A percentile compares a stretch with the other conserved stretches of the same genome.
Evolutionary conservation across 176 grass and related monocot genomes (phyloP).

Genomic region (Puya raimondii): DNA sequence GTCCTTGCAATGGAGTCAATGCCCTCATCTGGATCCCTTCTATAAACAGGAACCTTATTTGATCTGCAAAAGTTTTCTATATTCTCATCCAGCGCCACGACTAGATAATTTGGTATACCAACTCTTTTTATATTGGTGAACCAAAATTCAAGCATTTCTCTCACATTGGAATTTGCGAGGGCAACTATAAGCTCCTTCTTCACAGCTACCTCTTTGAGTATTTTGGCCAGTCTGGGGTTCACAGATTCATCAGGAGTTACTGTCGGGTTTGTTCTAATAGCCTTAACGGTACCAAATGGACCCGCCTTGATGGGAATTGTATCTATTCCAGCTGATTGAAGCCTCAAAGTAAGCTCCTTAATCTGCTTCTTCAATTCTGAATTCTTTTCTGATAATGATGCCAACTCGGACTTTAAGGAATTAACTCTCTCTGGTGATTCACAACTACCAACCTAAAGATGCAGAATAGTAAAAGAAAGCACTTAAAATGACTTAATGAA

Average conservation of each 20-base stretch:
- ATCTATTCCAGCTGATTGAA: conserved; percentile 60
- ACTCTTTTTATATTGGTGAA: conserved; percentile 80
- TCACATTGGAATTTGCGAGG: conserved; percentile 93
- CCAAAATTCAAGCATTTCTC: conserved; percentile 71
- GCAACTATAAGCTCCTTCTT: conserved; percentile 83
- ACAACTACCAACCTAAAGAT: conserved; percentile 46
- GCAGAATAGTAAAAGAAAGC: conserved; percentile 16
- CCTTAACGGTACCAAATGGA: conserved; percentile 88
- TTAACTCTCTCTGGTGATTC: conserved; percentile 34
- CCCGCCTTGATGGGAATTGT: conserved; percentile 46
- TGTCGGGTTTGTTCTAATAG: conserved; percentile 76
- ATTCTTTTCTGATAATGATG: conserved; percentile 51
- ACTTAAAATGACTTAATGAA: conserved; percentile 2
- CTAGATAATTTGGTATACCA: conserved; percentile 87
- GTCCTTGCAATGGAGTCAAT: conserved; percentile 67
- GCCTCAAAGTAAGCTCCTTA: conserved; percentile 52
- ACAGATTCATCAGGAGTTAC: conserved; percentile 64
- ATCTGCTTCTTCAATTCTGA: conserved; percentile 70
- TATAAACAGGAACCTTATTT: conserved; percentile 69
- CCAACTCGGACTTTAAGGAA: conserved; percentile 42
- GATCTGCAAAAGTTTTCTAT: conserved; percentile 66
- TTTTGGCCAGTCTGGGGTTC: conserved; percentile 65
- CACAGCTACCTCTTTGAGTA: conserved; percentile 63
- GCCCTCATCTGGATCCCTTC: conserved; percentile 59
- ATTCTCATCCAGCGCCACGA: conserved; percentile 78